These are phyloP conservation scores for Sicyos baderoa DNA, from an alignment of 306 rosid species.

Conservation along the genomic window DNA sequence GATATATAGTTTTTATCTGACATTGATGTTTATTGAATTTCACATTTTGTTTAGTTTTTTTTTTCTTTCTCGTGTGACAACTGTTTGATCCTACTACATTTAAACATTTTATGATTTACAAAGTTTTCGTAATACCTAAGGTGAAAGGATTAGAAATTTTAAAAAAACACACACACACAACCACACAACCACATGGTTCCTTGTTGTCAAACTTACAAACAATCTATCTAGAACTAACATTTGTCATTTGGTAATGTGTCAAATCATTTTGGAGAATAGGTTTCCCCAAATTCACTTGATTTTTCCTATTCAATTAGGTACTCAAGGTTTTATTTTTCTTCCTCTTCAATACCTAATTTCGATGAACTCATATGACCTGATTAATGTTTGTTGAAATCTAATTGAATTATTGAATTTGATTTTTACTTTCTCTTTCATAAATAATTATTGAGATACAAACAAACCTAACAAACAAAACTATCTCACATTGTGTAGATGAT, in stretches of 20 bases:
- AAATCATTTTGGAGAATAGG: not conserved
- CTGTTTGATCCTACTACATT: too few species aligned
- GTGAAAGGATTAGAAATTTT: not conserved
- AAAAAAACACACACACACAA: too few species aligned
- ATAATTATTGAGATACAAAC: too few species aligned
- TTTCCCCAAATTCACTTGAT: slow-evolving; percentile 2
- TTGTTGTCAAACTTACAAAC: not conserved
- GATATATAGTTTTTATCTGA: slow-evolving; percentile 1
- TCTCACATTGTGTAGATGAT: too few species aligned
- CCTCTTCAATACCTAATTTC: not conserved
- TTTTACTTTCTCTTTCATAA: too few species aligned
- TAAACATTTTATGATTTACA: too few species aligned
- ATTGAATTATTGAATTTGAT: not conserved
- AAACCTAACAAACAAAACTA: too few species aligned
- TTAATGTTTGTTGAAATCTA: not conserved
- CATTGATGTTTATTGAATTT: not conserved
- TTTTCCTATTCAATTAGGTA: not conserved
- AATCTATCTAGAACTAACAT: not conserved
- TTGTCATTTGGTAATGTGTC: not conserved
- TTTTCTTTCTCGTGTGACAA: too few species aligned
- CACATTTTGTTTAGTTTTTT: not conserved
- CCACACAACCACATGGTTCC: not conserved
- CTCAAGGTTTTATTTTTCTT: not conserved
- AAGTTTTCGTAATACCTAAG: not conserved
- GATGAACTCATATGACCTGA: not conserved